phyloP scores from a whole-genome alignment of 2,329 filamentous ascomycete genomes.

The Monilinia fructicola region DNA sequence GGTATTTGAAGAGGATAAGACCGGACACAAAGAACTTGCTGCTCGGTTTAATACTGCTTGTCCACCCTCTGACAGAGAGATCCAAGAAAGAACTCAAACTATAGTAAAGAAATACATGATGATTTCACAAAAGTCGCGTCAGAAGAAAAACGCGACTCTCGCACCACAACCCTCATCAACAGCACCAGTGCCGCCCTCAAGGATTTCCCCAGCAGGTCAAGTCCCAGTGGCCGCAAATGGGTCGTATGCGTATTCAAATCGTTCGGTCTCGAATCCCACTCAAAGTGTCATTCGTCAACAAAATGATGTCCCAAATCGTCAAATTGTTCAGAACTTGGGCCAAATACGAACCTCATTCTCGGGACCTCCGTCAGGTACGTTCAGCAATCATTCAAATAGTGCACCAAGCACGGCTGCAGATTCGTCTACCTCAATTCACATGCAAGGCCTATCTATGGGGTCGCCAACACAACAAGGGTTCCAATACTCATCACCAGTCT shows the following conservation, averaged over 20 bases:
- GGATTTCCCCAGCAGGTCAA: not conserved
- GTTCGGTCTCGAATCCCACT: not conserved
- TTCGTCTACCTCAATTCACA: constrained; percentile 31
- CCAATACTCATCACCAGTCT: constrained; percentile 17
- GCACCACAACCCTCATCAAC: not conserved
- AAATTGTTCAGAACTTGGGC: not conserved
- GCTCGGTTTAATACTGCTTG: constrained; percentile 33
- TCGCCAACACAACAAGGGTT: constrained; percentile 33
- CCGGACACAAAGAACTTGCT: constrained; percentile 37
- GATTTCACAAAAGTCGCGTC: constrained; percentile 5
- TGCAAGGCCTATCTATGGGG: constrained; percentile 34
- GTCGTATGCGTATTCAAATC: not conserved
- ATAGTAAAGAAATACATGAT: constrained; percentile 12
- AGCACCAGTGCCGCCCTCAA: not conserved
- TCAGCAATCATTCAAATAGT: not conserved
- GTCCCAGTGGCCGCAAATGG: not conserved
- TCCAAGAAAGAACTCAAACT: constrained; percentile 32
- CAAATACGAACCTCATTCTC: constrained; percentile 17
- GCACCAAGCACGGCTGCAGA: constrained; percentile 21
- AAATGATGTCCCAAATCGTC: not conserved
- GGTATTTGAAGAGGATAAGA: constrained; percentile 43
- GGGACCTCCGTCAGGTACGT: not conserved
- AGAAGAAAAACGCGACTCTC: constrained; percentile 7
- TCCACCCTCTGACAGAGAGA: constrained; percentile 36
- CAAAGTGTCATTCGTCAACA: not conserved